Evolutionary conservation across 192 early-diverging fungal genomes (phyloP).

Genomic region (Ambispora gerdemannii): DNA sequence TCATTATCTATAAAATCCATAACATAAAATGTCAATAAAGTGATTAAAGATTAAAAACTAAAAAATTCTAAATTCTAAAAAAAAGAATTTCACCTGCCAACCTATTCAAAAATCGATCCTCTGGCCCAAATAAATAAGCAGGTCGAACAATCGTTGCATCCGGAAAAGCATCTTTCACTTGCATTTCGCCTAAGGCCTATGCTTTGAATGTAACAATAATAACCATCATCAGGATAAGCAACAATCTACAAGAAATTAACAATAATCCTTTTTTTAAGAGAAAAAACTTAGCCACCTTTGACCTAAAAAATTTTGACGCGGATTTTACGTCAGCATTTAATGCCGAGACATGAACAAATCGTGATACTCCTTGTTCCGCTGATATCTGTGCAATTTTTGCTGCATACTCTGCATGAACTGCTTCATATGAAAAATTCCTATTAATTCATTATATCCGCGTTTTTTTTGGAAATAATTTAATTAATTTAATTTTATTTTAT

Average conservation of each 20-base stretch:
- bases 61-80: conserved; percentile 15
- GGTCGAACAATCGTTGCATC: conserved; percentile 93
- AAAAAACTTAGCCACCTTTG: conserved; percentile 65
- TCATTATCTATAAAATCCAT: conserved; percentile 37
- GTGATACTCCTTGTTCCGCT: conserved; percentile 75
- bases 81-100: conserved; percentile 55
- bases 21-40: conserved; percentile 22
- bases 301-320: conserved; percentile 69
- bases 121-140: conserved; percentile 81
- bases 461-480: no score
- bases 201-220: no score
- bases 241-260: neutral
- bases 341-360: conserved; percentile 86
- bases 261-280: neutral
- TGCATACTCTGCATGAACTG: conserved; percentile 83
- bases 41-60: neutral
- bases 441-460: no score
- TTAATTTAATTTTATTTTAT: neutral
- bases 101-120: conserved; percentile 91
- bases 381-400: conserved; percentile 75
- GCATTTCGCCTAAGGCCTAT: conserved; percentile 85
- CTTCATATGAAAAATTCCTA: conserved; percentile 86
- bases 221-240: neutral
- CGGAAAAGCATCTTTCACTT: conserved; percentile 86
- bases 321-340: conserved; percentile 77